A percentile compares a stretch with the other conserved stretches of the same genome.
Evolutionary conservation across 2,329 filamentous ascomycete species (phyloP).

Genomic region (Didymella segeticola): DNA sequence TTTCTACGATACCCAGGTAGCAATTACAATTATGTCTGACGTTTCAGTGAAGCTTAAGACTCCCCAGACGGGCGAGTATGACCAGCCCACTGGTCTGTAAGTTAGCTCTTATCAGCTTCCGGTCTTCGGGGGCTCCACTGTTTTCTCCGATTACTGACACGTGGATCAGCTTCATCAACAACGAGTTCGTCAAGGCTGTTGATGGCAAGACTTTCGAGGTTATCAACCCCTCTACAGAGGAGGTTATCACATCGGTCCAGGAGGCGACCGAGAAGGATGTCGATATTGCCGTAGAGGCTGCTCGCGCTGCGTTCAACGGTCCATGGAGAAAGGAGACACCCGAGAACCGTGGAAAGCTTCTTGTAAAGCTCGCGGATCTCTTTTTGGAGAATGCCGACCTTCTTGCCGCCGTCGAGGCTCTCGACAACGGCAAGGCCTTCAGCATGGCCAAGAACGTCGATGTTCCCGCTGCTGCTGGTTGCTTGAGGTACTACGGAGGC

Average conservation of each 20-base stretch:
- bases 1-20: constrained; percentile 37
- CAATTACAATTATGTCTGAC: constrained; percentile 51
- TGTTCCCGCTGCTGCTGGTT: constrained; percentile 69
- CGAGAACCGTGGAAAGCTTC: constrained; percentile 70
- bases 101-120: constrained; percentile 31
- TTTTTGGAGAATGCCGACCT: constrained; percentile 78
- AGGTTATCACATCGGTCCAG: constrained; percentile 80
- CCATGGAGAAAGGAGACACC: constrained; percentile 73
- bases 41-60: constrained; percentile 69
- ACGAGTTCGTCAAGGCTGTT: constrained; percentile 82
- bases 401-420: constrained; percentile 81
- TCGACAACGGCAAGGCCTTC: constrained; percentile 88
- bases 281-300: constrained; percentile 80
- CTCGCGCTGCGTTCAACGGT: constrained; percentile 83
- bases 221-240: constrained; percentile 85
- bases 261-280: constrained; percentile 90
- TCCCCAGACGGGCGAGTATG: constrained; percentile 66
- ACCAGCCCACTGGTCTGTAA: constrained; percentile 62
- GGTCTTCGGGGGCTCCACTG: constrained; percentile 9
- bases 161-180: constrained; percentile 79
- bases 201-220: constrained; percentile 92
- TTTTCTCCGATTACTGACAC: constrained; percentile 16
- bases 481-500: constrained; percentile 85
- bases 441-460: constrained; percentile 75
- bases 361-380: constrained; percentile 80